Evolutionary conservation across 1,284 basidiomycete genomes (phyloP).

Genomic region (Cutaneotrichosporon sp.): DNA sequence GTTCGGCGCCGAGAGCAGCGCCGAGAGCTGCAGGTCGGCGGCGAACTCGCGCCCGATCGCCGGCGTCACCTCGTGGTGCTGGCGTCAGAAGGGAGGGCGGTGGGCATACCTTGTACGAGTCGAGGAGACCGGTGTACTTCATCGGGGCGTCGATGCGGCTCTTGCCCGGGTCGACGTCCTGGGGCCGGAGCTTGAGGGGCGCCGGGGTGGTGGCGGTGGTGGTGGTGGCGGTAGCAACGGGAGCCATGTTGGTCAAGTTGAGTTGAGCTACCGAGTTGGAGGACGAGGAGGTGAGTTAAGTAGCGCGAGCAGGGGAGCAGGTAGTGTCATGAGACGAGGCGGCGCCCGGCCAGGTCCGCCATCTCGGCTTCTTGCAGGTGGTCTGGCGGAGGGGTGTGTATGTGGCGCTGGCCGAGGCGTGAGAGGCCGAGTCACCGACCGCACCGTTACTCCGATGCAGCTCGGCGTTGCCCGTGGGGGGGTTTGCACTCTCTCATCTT

Average conservation of each 20-base stretch:
- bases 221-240: constrained; percentile 2
- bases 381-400: too few species aligned
- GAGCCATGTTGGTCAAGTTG: constrained; percentile 1
- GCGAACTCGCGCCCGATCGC: constrained; percentile 20
- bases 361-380: neutral
- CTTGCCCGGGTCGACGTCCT: constrained; percentile 4
- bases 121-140: constrained; percentile 8
- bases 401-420: neutral
- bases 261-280: neutral
- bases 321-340: neutral
- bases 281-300: neutral
- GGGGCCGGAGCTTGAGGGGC: neutral
- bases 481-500: too few species aligned
- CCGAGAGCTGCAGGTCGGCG: constrained; percentile 15
- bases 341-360: neutral
- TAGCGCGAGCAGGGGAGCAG: neutral
- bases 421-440: too few species aligned
- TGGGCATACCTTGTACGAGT: neutral
- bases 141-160: constrained; percentile 7
- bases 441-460: too few species aligned
- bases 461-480: too few species aligned
- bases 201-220: neutral
- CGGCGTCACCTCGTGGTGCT: constrained; percentile 15
- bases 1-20: constrained; percentile 11
- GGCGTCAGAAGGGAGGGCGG: neutral